phyloP scores from a whole-genome alignment of 2,329 filamentous ascomycete genomes.

The Juglanconis juglandina region DNA sequence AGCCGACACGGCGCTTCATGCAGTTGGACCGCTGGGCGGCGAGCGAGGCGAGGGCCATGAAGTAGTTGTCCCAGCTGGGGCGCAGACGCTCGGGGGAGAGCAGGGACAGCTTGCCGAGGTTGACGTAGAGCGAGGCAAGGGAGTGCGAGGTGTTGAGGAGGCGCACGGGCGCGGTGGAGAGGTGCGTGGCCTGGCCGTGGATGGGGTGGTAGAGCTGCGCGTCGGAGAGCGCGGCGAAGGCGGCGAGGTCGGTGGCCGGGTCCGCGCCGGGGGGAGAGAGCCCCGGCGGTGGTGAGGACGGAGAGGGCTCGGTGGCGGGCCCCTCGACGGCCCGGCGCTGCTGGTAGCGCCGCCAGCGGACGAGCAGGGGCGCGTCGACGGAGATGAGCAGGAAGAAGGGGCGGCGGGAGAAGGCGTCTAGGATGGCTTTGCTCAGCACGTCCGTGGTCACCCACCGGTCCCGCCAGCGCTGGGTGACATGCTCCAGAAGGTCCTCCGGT shows the following conservation, averaged over 20 bases:
- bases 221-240: conserved; percentile 62
- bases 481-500: conserved; percentile 70
- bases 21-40: conserved; percentile 91
- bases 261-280: not conserved
- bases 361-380: conserved; percentile 81
- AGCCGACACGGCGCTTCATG: conserved; percentile 96
- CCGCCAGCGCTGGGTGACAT: conserved; percentile 81
- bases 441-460: conserved; percentile 83
- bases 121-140: conserved; percentile 66
- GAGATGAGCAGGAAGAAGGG: conserved; percentile 93
- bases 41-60: conserved; percentile 93
- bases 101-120: conserved; percentile 72
- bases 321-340: conserved; percentile 17
- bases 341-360: conserved; percentile 79
- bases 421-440: conserved; percentile 66
- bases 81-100: conserved; percentile 75
- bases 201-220: conserved; percentile 67
- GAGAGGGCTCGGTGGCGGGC: not conserved
- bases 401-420: conserved; percentile 72
- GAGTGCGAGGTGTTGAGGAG: conserved; percentile 80
- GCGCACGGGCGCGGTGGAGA: conserved; percentile 77
- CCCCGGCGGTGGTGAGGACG: conserved; percentile 20
- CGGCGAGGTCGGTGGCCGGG: conserved; percentile 43
- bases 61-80: conserved; percentile 94
- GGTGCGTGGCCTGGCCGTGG: conserved; percentile 68